phyloP scores from a whole-genome alignment of 2,329 filamentous ascomycete genomes.

The Ceratocystis harringtonii region DNA sequence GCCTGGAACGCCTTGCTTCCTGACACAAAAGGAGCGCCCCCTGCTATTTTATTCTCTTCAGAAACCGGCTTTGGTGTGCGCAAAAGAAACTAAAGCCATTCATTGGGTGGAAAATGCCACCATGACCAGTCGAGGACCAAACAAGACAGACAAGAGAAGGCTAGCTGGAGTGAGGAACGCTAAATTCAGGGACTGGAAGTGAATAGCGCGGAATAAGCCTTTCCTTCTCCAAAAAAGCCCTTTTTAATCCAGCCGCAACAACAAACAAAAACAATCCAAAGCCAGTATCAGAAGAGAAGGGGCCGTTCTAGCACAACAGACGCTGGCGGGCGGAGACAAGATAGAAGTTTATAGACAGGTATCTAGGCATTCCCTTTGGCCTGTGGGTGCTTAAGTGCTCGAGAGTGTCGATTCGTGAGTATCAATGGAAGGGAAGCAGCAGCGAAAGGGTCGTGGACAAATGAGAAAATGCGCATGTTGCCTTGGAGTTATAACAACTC shows the following conservation, averaged over 20 bases:
- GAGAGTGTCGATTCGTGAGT: not conserved
- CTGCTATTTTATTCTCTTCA: not conserved
- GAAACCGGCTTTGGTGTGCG: not conserved
- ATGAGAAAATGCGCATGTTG: not conserved
- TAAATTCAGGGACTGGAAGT: not conserved
- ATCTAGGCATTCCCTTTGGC: not conserved
- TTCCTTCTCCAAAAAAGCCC: not conserved
- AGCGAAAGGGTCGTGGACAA: not conserved
- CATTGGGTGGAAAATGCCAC: not conserved
- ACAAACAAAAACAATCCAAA: not conserved
- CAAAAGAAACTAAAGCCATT: not conserved
- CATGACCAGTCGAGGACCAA: not conserved
- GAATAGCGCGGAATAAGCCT: not conserved
- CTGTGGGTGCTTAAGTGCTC: not conserved
- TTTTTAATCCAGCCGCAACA: not conserved
- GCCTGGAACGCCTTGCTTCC: not conserved
- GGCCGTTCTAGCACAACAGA: not conserved
- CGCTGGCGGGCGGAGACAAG: not conserved
- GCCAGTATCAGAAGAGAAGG: not conserved
- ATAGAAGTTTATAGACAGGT: not conserved
- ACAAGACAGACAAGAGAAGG: slow-evolving; percentile 1
- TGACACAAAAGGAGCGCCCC: not conserved
- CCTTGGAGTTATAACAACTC: not conserved
- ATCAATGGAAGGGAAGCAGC: not conserved
- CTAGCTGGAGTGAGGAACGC: not conserved